Base-by-base conservation (phyloP, 192 early-diverging fungal genomes). In the Coemansia reversa region DNA sequence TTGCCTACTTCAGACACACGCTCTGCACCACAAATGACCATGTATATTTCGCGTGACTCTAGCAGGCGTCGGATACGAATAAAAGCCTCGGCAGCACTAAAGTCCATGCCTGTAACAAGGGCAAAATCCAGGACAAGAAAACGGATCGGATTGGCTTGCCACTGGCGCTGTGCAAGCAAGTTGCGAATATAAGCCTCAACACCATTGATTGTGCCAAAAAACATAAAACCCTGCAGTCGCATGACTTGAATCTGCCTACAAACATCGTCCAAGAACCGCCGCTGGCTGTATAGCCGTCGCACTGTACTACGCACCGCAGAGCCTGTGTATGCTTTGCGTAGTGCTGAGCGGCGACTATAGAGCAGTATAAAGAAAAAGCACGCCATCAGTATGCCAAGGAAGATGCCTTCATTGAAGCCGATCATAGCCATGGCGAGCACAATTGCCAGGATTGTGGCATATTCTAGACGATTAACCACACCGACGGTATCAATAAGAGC, bases 371-470 rank as follows among this genome's bases (percentile, higher is more conserved):
- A 99, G 81, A 98, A 98, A 29, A 98, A 76, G 72, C 93, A 96
- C 5, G 97, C 93, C 65, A 96, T 77, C 2, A 97, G 72, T 24
- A 99, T 91, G 11, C 97, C 97, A 27, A 95, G 70, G 53, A 96
- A 88, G 61, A 97, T 95, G 16, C 97, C 97, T 63, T 99, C 95
- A 14, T 94, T 94, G 76, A 99, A 99, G n/a, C 97, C 96, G 42
- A 95, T 70, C 12, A 72, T 70, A 8, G 91, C 93, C 96, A 98
- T 98, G 39, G 89, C 84, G 16, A 88, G 62, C 6, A 98, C 85
- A 70, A 97, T 98, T 9, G 83, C 74, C 7, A 87, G 51, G 32
- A 99, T 96, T 6, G 95, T 99, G 20, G 88, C 67, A 65, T 98
- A 99, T 69, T 99, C 97, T 20, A 95, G 80, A 19, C 82, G 82